These are phyloP conservation scores for Amanita pallidorosea DNA, from an alignment of 768 basidiomycete genomes.

Conservation along the genomic window DNA sequence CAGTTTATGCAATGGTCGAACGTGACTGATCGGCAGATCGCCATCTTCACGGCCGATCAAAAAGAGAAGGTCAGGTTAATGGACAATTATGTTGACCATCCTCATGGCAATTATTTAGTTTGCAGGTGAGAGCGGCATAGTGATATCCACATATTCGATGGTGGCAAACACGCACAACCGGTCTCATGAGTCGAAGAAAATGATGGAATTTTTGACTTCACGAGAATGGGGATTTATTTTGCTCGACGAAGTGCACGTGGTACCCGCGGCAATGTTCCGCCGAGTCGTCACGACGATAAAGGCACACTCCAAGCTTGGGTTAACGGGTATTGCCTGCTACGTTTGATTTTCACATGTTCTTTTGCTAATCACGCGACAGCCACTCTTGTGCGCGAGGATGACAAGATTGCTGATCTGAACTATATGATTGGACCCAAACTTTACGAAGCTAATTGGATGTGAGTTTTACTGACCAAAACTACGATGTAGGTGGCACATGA, in stretches of 20 bases:
- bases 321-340: slow-evolving; percentile 57
- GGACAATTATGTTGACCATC: slow-evolving; percentile 4
- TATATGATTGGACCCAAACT: slow-evolving; percentile 99
- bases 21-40: slow-evolving; percentile 92
- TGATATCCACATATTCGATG: slow-evolving; percentile 99
- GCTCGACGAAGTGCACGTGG: slow-evolving; percentile 97
- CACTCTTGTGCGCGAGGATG: slow-evolving; percentile 96
- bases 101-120: slow-evolving; percentile 42
- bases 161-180: slow-evolving; percentile 97
- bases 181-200: slow-evolving; percentile 98
- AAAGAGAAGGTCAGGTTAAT: slow-evolving; percentile 74
- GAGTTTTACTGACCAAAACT: slow-evolving; percentile 7
- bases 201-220: slow-evolving; percentile 99
- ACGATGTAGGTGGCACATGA: slow-evolving; percentile 2
- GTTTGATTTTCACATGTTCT: slow-evolving; percentile 9
- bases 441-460: slow-evolving; percentile 99
- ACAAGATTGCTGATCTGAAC: slow-evolving; percentile 96
- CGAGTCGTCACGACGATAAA: slow-evolving; percentile 97
- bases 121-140: slow-evolving; percentile 93
- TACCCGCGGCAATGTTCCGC: slow-evolving; percentile 97
- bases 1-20: slow-evolving; percentile 99
- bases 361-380: slow-evolving; percentile 34
- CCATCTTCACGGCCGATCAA: slow-evolving; percentile 94
- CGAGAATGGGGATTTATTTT: slow-evolving; percentile 98
- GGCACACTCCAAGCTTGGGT: slow-evolving; percentile 94